Evolutionary conservation across 192 early-diverging fungal genomes (phyloP).

Genomic region (Rhizoclosmatium sp.): DNA sequence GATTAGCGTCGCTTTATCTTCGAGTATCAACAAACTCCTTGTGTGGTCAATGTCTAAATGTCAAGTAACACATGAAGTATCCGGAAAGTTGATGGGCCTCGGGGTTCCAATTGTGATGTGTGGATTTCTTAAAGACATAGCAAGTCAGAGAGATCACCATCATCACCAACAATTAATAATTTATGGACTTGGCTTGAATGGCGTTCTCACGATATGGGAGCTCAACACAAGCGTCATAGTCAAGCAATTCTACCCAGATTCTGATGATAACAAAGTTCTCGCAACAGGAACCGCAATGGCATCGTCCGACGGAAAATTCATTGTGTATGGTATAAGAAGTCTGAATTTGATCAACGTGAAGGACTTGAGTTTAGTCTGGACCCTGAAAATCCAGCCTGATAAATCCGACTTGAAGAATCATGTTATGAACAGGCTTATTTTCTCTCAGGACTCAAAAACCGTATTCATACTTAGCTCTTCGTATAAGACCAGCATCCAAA

Average conservation of each 20-base stretch:
- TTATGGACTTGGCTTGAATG: slow-evolving; percentile 19
- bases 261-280: slow-evolving; percentile 25
- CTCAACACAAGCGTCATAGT: slow-evolving; percentile 2
- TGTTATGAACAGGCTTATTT: slow-evolving; percentile 6
- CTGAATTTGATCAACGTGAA: neutral
- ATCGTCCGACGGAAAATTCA: slow-evolving; percentile 18
- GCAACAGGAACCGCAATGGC: slow-evolving; percentile 1
- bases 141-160: neutral
- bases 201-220: slow-evolving; percentile 23
- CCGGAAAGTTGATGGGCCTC: slow-evolving; percentile 16
- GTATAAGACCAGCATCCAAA: no score
- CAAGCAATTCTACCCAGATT: slow-evolving; percentile 24
- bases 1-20: slow-evolving; percentile 3
- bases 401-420: slow-evolving; percentile 14
- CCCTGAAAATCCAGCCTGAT: neutral
- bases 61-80: neutral
- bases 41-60: slow-evolving; percentile 15
- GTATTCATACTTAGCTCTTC: slow-evolving; percentile 8
- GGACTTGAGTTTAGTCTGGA: neutral
- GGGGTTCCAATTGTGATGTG: slow-evolving; percentile 2
- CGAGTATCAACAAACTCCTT: neutral
- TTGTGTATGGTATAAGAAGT: slow-evolving; percentile 13
- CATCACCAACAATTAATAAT: neutral
- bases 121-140: slow-evolving; percentile 6
- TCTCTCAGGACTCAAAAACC: slow-evolving; percentile 9